Conservation (phyloP, 768 basidiomycete genomes). For the Dioszegia crocea region DNA sequence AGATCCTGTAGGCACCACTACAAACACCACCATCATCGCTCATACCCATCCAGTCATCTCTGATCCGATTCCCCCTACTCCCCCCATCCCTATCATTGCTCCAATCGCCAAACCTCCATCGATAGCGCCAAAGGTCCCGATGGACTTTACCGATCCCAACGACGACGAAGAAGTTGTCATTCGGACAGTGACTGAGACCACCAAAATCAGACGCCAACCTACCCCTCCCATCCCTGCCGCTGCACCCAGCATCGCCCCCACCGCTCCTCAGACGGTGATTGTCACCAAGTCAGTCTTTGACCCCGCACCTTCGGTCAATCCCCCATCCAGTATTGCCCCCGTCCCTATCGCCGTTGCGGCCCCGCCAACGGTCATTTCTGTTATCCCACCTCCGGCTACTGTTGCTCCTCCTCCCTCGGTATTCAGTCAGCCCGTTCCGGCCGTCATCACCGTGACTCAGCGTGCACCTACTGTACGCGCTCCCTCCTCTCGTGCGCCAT, state of each 20-base stretch:
- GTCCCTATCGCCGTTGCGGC: not conserved
- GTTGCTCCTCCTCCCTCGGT: not conserved
- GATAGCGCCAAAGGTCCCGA: not conserved
- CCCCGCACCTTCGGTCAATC: constrained; percentile 1
- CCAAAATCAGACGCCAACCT: not conserved
- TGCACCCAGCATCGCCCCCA: not conserved
- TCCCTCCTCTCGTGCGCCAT: constrained; percentile 1
- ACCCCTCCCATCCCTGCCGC: not conserved
- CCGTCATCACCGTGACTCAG: not conserved
- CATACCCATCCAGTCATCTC: constrained; percentile 2
- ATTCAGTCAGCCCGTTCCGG: no score
- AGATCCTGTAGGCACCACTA: not conserved
- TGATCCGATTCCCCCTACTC: not conserved
- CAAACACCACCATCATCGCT: constrained; percentile 7
- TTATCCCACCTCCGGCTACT: not conserved
- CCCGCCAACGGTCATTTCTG: not conserved
- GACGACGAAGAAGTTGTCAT: constrained; percentile 10
- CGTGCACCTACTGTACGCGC: not conserved
- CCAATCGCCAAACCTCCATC: not conserved
- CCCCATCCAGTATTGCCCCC: not conserved
- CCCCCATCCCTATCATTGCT: not conserved
- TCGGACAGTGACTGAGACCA: constrained; percentile 6
- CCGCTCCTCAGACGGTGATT: not conserved
- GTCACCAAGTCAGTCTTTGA: not conserved
- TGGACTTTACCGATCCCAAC: not conserved